These are phyloP conservation scores for Cucurbita argyrosperma DNA, from an alignment of 306 rosid species.

Conservation along the genomic window DNA sequence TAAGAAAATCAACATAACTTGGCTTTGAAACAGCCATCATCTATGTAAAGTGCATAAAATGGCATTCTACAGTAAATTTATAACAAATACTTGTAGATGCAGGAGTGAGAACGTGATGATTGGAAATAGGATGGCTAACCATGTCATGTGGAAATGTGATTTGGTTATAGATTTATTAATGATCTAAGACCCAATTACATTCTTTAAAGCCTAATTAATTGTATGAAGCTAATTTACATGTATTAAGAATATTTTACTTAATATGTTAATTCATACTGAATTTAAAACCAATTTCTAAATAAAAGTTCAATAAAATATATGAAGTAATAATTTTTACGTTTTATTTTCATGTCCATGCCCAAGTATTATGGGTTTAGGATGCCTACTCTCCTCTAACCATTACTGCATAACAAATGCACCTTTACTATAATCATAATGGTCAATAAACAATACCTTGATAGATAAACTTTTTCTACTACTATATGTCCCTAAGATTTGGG, in stretches of 20 bases:
- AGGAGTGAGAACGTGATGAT: not conserved
- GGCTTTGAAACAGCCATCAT: not conserved
- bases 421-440: not conserved
- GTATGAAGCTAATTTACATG: not conserved
- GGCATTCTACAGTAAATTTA: not conserved
- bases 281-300: not conserved
- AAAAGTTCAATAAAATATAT: not conserved
- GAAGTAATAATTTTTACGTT: not conserved
- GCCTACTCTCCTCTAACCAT: not conserved
- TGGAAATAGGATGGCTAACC: not conserved
- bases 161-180: not conserved
- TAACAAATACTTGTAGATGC: not conserved
- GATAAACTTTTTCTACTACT: not conserved
- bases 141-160: not conserved
- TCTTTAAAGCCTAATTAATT: not conserved
- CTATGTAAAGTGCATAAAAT: not conserved
- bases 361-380: not conserved
- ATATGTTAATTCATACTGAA: not conserved
- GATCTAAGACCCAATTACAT: not conserved
- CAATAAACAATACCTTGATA: not conserved
- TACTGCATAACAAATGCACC: not conserved
- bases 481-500: not conserved
- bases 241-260: not conserved
- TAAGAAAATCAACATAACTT: not conserved
- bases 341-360: not conserved